Percentiles rank a stretch among this genome's conserved stretches.
Conservation (phyloP, 306 rosid species). For the Acmispon strigosus region DNA sequence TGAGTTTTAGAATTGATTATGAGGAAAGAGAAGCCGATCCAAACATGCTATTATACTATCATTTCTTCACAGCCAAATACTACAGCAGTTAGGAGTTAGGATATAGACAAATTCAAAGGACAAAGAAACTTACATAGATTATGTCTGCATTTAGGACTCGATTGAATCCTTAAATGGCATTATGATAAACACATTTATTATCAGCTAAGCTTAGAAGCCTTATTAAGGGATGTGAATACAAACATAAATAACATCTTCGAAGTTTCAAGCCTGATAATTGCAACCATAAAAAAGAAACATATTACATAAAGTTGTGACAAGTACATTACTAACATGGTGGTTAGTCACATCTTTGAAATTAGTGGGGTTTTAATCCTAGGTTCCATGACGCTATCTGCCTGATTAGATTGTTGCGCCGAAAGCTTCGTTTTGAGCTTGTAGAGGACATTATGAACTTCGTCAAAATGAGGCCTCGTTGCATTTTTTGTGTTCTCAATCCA, state of each 20-base stretch:
- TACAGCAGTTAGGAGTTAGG: neutral
- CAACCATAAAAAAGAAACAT: neutral
- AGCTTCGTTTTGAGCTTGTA: conserved; percentile 40
- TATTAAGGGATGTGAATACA: neutral
- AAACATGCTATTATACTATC: neutral
- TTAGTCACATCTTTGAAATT: conserved; percentile 58
- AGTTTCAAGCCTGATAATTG: conserved; percentile 6
- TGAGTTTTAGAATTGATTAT: too few species aligned
- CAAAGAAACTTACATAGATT: neutral
- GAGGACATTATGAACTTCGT: conserved; percentile 62
- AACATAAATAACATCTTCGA: neutral
- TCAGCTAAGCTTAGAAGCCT: neutral
- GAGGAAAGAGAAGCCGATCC: too few species aligned
- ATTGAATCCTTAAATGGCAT: conserved; percentile 5
- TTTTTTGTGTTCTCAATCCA: conserved; percentile 74
- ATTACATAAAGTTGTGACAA: neutral
- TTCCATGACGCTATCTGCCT: conserved; percentile 10
- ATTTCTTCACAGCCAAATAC: neutral
- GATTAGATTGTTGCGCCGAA: conserved; percentile 26
- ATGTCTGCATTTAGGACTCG: neutral
- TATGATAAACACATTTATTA: neutral
- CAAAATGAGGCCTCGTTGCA: conserved; percentile 79
- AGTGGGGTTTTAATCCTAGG: conserved; percentile 24
- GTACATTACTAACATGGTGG: neutral
- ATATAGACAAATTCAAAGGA: neutral